Percentiles rank a stretch among this genome's conserved stretches.
phyloP scores from a whole-genome alignment of 2,329 filamentous ascomycete genomes.

The Neurospora crassa region DNA sequence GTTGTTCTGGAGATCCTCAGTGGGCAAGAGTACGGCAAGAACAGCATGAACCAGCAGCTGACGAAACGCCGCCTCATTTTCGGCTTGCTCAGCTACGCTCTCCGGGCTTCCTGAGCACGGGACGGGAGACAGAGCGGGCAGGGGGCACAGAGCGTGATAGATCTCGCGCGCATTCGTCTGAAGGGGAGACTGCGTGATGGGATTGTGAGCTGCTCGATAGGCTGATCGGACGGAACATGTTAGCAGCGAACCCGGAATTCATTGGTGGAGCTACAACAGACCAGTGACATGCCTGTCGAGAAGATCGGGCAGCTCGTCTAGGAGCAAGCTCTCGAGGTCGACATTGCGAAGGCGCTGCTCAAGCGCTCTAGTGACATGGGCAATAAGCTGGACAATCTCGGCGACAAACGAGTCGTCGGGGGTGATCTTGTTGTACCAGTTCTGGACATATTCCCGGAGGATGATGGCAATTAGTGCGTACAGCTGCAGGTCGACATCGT shows the following conservation, averaged over 20 bases:
- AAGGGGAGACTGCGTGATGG: slow-evolving; percentile 48
- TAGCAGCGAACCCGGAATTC: slow-evolving; percentile 8
- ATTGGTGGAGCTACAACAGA: slow-evolving; percentile 29
- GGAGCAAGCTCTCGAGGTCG: slow-evolving; percentile 70
- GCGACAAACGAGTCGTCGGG: slow-evolving; percentile 80
- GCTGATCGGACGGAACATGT: slow-evolving; percentile 36
- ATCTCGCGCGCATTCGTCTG: slow-evolving; percentile 54
- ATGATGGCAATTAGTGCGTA: slow-evolving; percentile 89
- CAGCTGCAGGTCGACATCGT: slow-evolving; percentile 85
- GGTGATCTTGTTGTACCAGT: slow-evolving; percentile 90
- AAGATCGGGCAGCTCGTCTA: slow-evolving; percentile 81
- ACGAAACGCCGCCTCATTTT: slow-evolving; percentile 76
- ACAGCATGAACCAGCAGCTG: slow-evolving; percentile 79
- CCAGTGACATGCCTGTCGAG: slow-evolving; percentile 72
- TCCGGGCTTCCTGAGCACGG: slow-evolving; percentile 46
- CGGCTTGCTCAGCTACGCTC: slow-evolving; percentile 50
- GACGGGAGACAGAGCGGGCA: slow-evolving; percentile 71
- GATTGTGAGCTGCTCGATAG: slow-evolving; percentile 58
- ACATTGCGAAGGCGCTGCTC: slow-evolving; percentile 78
- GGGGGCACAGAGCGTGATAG: slow-evolving; percentile 76
- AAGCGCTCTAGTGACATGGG: slow-evolving; percentile 78
- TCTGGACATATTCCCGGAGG: slow-evolving; percentile 79
- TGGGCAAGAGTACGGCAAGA: slow-evolving; percentile 76
- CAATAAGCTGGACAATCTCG: slow-evolving; percentile 82
- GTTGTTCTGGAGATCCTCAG: slow-evolving; percentile 82